Evolutionary conservation across 768 basidiomycete genomes (phyloP).

Genomic region (Naematelia encephala): DNA sequence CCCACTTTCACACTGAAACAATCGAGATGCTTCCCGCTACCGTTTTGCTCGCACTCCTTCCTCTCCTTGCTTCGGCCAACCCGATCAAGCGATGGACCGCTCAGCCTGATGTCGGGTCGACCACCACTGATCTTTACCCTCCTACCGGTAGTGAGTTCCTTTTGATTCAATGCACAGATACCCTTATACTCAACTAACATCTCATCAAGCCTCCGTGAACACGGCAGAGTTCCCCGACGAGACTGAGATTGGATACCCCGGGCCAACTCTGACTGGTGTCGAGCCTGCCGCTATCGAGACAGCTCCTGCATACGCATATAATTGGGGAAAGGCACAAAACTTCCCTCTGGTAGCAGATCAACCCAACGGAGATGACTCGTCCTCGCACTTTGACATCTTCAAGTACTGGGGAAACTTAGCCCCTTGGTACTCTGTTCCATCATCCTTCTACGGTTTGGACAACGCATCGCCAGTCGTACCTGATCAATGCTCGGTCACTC

Average conservation of each 20-base stretch:
- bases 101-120: conserved; percentile 24
- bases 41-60: conserved; percentile 25
- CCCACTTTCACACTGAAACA: neutral
- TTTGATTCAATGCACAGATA: neutral
- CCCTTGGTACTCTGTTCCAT: conserved; percentile 45
- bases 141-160: conserved; percentile 34
- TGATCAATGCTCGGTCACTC: conserved; percentile 41
- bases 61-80: conserved; percentile 21
- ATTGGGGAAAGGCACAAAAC: conserved; percentile 8
- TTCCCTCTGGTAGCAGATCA: conserved; percentile 37
- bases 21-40: conserved; percentile 3
- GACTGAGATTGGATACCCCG: conserved; percentile 37
- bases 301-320: conserved; percentile 34
- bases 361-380: conserved; percentile 6
- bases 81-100: conserved; percentile 26
- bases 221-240: conserved; percentile 40
- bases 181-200: neutral
- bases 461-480: conserved; percentile 43
- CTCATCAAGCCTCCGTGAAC: conserved; percentile 26
- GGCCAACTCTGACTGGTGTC: conserved; percentile 36
- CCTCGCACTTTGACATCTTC: conserved; percentile 27
- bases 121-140: conserved; percentile 37
- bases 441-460: conserved; percentile 42
- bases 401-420: conserved; percentile 49
- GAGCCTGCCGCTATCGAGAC: conserved; percentile 46